phyloP scores from a whole-genome alignment of 345 rosid genomes.

The Eucalyptus viminalis region DNA sequence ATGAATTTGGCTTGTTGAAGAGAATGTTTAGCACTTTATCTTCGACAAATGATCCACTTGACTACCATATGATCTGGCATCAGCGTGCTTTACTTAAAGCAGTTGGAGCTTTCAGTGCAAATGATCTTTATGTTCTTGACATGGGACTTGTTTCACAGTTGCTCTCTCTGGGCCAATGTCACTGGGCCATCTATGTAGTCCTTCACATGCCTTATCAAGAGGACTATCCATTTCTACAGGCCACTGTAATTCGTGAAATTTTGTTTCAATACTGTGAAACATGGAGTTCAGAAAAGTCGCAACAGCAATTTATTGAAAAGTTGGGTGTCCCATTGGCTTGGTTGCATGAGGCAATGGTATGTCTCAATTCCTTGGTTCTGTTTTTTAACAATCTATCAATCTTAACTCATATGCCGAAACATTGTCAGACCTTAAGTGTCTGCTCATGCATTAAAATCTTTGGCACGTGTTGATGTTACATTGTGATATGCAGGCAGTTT shows the following conservation, averaged over 20 bases:
- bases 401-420: neutral
- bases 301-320: constrained; percentile 56
- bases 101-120: constrained; percentile 63
- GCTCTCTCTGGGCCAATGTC: constrained; percentile 65
- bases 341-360: constrained; percentile 97
- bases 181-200: constrained; percentile 94
- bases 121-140: constrained; percentile 84
- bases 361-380: neutral
- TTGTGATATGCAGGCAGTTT: constrained; percentile 58
- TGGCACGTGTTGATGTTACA: neutral
- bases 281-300: constrained; percentile 76
- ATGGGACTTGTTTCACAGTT: constrained; percentile 91
- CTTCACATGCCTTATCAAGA: constrained; percentile 66
- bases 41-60: constrained; percentile 91
- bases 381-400: neutral
- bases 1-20: constrained; percentile 44
- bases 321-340: constrained; percentile 72
- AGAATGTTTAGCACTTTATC: constrained; percentile 85
- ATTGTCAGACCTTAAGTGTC: neutral
- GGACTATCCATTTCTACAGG: constrained; percentile 79
- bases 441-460: neutral
- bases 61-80: constrained; percentile 99
- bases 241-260: constrained; percentile 63
- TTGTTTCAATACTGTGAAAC: constrained; percentile 82
- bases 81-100: constrained; percentile 73